Conservation (phyloP, 208 protist species). For the Naegleria gruberi region DNA sequence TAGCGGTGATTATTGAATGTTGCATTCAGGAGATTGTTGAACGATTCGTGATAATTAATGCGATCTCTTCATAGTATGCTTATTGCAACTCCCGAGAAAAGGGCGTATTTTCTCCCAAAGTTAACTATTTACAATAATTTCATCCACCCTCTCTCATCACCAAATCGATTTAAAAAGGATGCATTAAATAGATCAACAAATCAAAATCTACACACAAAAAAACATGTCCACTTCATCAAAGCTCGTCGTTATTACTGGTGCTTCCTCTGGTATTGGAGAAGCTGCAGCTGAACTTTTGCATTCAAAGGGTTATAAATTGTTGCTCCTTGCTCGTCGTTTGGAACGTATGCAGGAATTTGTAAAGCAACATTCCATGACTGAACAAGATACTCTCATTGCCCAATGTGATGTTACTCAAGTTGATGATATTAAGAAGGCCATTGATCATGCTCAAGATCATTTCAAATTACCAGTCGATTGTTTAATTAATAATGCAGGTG, state of each 20-base stretch:
- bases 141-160: no score
- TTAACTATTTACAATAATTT: no score
- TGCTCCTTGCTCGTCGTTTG: neutral
- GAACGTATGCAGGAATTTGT: neutral
- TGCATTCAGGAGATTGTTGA: no score
- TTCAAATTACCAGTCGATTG: constrained; percentile 18
- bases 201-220: neutral
- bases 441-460: neutral
- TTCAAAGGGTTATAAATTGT: neutral
- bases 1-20: no score
- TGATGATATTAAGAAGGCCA: neutral
- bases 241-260: constrained; percentile 33
- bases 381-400: neutral
- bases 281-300: constrained; percentile 7
- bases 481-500: constrained; percentile 42
- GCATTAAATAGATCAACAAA: neutral
- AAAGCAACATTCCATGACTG: neutral
- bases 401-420: constrained; percentile 32
- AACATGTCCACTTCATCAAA: neutral
- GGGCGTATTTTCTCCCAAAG: no score
- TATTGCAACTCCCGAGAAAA: no score
- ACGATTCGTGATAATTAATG: no score
- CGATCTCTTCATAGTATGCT: no score
- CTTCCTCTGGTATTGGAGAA: constrained; percentile 28
- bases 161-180: neutral